Evolutionary conservation across 768 basidiomycete species (phyloP).

Genomic region (Macrolepiota dolichaula): DNA sequence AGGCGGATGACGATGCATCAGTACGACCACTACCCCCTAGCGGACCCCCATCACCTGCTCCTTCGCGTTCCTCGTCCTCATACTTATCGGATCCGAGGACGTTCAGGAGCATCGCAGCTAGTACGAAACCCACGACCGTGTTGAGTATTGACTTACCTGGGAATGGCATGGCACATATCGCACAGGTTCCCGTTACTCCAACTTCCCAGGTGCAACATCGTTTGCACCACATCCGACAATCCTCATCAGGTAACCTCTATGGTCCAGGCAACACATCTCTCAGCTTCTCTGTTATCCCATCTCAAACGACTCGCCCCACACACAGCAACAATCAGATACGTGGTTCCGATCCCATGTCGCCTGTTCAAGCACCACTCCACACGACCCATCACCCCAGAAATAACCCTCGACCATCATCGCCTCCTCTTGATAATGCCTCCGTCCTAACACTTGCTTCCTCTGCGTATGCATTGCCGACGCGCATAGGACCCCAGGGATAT

Average conservation of each 20-base stretch:
- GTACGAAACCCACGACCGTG: slow-evolving; percentile 93
- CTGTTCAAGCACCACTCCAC: slow-evolving; percentile 81
- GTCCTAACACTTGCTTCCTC: slow-evolving; percentile 92
- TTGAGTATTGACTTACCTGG: slow-evolving; percentile 83
- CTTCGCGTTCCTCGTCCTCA: slow-evolving; percentile 79
- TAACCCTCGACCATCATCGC: slow-evolving; percentile 90
- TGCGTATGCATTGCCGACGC: slow-evolving; percentile 74
- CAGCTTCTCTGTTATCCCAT: slow-evolving; percentile 66
- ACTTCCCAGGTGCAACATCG: slow-evolving; percentile 48
- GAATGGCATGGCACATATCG: slow-evolving; percentile 88
- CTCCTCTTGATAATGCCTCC: slow-evolving; percentile 90
- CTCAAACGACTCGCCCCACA: slow-evolving; percentile 37
- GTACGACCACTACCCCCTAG: slow-evolving; percentile 88
- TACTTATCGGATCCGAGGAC: slow-evolving; percentile 80
- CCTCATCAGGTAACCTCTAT: slow-evolving; percentile 46
- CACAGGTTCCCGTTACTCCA: slow-evolving; percentile 72
- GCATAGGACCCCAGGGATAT: slow-evolving; percentile 38
- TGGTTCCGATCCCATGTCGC: slow-evolving; percentile 24
- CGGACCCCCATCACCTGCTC: slow-evolving; percentile 82
- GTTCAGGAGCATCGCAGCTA: slow-evolving; percentile 78
- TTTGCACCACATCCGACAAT: slow-evolving; percentile 58
- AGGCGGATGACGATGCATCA: slow-evolving; percentile 95
- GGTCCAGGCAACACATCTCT: slow-evolving; percentile 36
- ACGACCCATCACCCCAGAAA: slow-evolving; percentile 92
- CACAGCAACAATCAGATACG: slow-evolving; percentile 27